A percentile compares a stretch with the other conserved stretches of the same genome.
phyloP scores from a whole-genome alignment of 2,329 filamentous ascomycete species.

The Eurotiales sp. region DNA sequence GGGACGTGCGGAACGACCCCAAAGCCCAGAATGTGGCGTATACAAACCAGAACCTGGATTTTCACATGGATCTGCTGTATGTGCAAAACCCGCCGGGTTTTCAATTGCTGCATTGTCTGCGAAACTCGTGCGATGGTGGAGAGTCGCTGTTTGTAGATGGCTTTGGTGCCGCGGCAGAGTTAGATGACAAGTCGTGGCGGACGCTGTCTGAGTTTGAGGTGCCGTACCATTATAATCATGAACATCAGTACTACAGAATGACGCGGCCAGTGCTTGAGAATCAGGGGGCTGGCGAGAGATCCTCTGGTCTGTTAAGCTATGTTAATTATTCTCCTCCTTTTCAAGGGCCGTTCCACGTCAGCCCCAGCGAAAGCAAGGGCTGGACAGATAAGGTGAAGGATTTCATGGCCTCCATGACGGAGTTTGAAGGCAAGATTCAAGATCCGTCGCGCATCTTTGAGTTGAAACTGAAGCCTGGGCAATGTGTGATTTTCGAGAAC shows the following conservation, averaged over 20 bases:
- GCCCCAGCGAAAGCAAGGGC: background rate
- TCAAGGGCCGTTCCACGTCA: slow-evolving; percentile 54
- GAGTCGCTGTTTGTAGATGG: slow-evolving; percentile 83
- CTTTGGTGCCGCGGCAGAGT: slow-evolving; percentile 52
- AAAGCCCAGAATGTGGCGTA: slow-evolving; percentile 89
- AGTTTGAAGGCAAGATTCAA: slow-evolving; percentile 61
- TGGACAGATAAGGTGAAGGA: slow-evolving; percentile 24
- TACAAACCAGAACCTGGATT: slow-evolving; percentile 73
- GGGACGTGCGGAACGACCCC: slow-evolving; percentile 80
- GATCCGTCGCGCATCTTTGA: slow-evolving; percentile 59
- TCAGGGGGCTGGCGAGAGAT: no score
- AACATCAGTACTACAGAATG: slow-evolving; percentile 60
- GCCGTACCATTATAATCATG: slow-evolving; percentile 65
- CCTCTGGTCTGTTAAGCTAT: slow-evolving; percentile 18
- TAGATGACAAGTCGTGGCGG: slow-evolving; percentile 21
- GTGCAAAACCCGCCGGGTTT: slow-evolving; percentile 73
- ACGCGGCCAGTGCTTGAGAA: slow-evolving; percentile 54
- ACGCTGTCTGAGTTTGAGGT: slow-evolving; percentile 46
- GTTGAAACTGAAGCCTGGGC: slow-evolving; percentile 70
- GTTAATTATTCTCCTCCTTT: slow-evolving; percentile 78
- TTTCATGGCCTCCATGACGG: slow-evolving; percentile 45
- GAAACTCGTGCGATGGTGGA: slow-evolving; percentile 74
- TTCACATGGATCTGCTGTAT: slow-evolving; percentile 94
- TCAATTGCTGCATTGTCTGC: slow-evolving; percentile 85
- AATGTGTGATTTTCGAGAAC: slow-evolving; percentile 94